Base-by-base conservation (phyloP, 1,284 basidiomycete genomes). In the Sporisorium graminicola region DNA sequence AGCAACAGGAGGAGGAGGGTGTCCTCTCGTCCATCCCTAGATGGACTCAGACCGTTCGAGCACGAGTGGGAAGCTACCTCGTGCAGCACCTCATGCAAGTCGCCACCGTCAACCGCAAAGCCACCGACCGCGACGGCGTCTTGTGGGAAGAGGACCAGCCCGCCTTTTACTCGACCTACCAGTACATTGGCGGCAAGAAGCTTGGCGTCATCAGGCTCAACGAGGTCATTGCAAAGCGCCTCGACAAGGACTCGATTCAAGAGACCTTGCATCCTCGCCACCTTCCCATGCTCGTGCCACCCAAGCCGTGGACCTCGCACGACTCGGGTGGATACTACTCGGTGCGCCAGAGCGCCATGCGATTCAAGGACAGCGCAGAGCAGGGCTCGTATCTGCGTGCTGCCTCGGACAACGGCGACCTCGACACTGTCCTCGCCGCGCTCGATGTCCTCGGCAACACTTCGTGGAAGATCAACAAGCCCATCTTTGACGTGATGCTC, bases 211-310 rank as follows among this genome's bases (percentile, higher is more conserved):
- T 98, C 85, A 91, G 91, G 83, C 87, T 97, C 66, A 98, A 98
- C 86, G 91, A 92, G 1, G 90, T 89, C 2, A 91, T 99, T 12
- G 89, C 91, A 1, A 90, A 92, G 22, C 90, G 92, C 2, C 88
- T 99, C 66, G 91, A 93, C 9, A 91, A 90, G 70, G 95, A 98
- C 77, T 89, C 88, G 40, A 84, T 95, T 6, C 87, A 89, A n/a
- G 90, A 92, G 58, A 91, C 93, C 0, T 87, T 98, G 12, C 94
- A 96, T 86, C 94, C 96, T 16, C 92, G 95, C 9, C 94, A 97
- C 86, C 88, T 99, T 50, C 96, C 96, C 9, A 99, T 99, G 96
- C 89, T 99, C 2, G 90, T 97, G 24, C 91, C 91, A 65, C 96
- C 97, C 1, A 91, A 91, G 78, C 93, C 93, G 0, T 99, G 96